Percentiles rank a stretch among this genome's conserved stretches.
phyloP scores from a whole-genome alignment of 2,329 filamentous ascomycete genomes.

The Pezicula carpinea region DNA sequence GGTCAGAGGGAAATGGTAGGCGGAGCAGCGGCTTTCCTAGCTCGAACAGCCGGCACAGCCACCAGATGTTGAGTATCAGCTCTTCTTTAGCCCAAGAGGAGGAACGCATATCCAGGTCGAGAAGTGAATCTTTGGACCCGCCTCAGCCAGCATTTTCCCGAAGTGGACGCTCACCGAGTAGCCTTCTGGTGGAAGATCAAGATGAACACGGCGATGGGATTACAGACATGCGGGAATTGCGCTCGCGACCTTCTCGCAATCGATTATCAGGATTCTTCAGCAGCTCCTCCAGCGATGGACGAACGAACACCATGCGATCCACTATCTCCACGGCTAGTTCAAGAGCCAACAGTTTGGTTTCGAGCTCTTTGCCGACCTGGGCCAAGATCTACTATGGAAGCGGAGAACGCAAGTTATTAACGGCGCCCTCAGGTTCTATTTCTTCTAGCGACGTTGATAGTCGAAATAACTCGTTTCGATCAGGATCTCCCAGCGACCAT shows the following conservation, averaged over 20 bases:
- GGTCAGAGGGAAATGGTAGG: constrained; percentile 35
- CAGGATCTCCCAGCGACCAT: constrained; percentile 46
- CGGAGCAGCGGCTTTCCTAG: constrained; percentile 44
- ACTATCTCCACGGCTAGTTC: constrained; percentile 31
- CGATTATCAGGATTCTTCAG: constrained; percentile 48
- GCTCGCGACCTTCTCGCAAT: constrained; percentile 48
- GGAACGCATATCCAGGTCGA: constrained; percentile 11
- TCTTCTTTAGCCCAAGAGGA: constrained; percentile 35
- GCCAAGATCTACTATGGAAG: constrained; percentile 66
- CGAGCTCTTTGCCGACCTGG: constrained; percentile 39
- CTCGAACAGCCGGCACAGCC: constrained; percentile 46
- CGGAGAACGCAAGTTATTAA: constrained; percentile 52
- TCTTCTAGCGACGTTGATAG: constrained; percentile 33
- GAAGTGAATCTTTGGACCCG: constrained; percentile 40
- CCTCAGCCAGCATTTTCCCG: constrained; percentile 40
- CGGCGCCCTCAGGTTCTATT: constrained; percentile 23
- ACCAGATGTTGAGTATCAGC: constrained; percentile 53
- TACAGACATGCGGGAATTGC: constrained; percentile 51
- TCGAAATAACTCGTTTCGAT: constrained; percentile 40
- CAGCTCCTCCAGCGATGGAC: constrained; percentile 36
- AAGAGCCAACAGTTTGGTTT: constrained; percentile 37
- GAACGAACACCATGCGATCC: constrained; percentile 26
- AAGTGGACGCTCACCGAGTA: constrained; percentile 28
- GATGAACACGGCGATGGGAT: constrained; percentile 63
- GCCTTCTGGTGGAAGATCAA: constrained; percentile 48